A percentile compares a stretch with the other conserved stretches of the same genome.
These are phyloP conservation scores for Dacryopinax primogenitus DNA, from an alignment of 768 basidiomycete species.

Conservation along the genomic window DNA sequence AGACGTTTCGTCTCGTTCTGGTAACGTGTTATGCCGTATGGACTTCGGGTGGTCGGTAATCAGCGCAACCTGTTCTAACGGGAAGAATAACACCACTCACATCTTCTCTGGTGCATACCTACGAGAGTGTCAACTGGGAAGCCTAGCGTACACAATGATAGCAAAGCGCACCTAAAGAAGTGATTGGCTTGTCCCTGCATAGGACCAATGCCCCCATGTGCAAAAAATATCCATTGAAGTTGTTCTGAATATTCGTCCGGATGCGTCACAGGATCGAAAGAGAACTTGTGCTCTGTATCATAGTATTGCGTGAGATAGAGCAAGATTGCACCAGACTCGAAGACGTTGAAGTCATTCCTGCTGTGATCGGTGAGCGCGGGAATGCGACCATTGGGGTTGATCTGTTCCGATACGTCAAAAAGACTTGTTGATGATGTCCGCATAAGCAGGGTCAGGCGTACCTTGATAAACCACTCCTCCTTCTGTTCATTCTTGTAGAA, in stretches of 20 bases:
- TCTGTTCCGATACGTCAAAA: constrained; percentile 10
- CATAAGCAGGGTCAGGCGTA: constrained; percentile 10
- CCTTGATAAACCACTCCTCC: constrained; percentile 61
- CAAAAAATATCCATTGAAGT: constrained; percentile 81
- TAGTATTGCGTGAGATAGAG: constrained; percentile 69
- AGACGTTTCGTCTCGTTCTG: constrained; percentile 68
- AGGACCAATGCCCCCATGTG: constrained; percentile 43
- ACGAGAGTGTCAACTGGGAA: constrained; percentile 41
- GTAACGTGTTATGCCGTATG: constrained; percentile 43
- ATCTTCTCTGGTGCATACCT: constrained; percentile 52
- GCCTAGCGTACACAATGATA: background rate
- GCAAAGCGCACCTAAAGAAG: constrained; percentile 12
- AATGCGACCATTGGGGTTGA: constrained; percentile 31
- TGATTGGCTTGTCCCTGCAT: constrained; percentile 61
- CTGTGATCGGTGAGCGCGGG: constrained; percentile 29
- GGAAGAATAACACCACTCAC: constrained; percentile 31
- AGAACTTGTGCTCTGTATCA: constrained; percentile 61
- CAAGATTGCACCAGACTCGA: constrained; percentile 55
- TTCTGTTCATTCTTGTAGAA: constrained; percentile 62
- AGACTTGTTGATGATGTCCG: constrained; percentile 21
- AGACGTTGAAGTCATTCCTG: constrained; percentile 23
- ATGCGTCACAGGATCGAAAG: constrained; percentile 40
- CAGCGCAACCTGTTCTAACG: background rate
- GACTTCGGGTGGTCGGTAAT: constrained; percentile 12
- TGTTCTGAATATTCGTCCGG: constrained; percentile 51